Evolutionary conservation across 2,329 filamentous ascomycete genomes (phyloP).

Genomic region (Cladosporium sp.): DNA sequence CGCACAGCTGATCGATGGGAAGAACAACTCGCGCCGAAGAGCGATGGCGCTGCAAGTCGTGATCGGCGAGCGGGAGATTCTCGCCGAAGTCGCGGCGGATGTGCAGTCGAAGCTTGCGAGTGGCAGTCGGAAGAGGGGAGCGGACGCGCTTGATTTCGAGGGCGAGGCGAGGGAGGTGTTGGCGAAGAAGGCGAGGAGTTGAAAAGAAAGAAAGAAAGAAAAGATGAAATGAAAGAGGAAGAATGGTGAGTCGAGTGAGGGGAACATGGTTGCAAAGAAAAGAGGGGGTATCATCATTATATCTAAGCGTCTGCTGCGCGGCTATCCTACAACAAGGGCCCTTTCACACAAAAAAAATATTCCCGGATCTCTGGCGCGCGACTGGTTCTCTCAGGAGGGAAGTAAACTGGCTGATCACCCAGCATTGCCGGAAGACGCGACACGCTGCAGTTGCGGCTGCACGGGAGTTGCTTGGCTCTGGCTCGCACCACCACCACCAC

Average conservation of each 20-base stretch:
- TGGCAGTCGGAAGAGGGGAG: constrained; percentile 22
- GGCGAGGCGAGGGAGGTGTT: constrained; percentile 28
- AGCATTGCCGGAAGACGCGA: constrained; percentile 6
- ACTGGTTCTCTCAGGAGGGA: not conserved
- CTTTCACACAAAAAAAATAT: not conserved
- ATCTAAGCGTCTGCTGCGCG: constrained; percentile 22
- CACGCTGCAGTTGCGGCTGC: constrained; percentile 10
- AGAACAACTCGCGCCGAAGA: constrained; percentile 6
- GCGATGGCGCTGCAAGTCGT: constrained; percentile 64
- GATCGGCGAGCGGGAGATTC: constrained; percentile 66
- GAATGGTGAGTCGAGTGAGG: not conserved
- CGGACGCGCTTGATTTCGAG: constrained; percentile 13
- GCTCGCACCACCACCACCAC: too few species aligned
- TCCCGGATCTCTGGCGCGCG: constrained; percentile 1
- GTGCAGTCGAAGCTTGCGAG: constrained; percentile 8
- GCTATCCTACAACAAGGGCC: constrained; percentile 21
- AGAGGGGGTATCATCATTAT: constrained; percentile 16
- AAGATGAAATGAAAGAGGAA: constrained; percentile 8
- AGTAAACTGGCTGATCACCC: constrained; percentile 3
- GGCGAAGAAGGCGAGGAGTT: constrained; percentile 17
- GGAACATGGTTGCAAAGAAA: constrained; percentile 2
- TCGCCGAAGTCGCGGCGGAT: constrained; percentile 48
- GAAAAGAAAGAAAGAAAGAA: not conserved
- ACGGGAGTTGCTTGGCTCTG: not conserved
- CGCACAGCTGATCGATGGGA: constrained; percentile 3